Base-by-base conservation (phyloP, 306 rosid species). In the Prunus armeniaca region DNA sequence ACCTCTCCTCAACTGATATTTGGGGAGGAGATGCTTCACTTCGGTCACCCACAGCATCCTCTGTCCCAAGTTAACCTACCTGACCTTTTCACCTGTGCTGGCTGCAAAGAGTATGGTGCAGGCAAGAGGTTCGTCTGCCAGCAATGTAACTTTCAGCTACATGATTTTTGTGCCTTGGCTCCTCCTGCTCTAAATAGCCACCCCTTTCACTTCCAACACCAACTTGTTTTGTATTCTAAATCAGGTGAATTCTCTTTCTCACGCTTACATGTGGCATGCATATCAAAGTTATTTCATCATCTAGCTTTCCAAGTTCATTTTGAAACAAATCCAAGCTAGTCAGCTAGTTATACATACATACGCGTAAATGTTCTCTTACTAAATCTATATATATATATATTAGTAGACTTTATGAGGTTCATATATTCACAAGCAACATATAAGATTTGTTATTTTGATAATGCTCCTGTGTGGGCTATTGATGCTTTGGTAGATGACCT, bases 121-220 rank as follows among this genome's bases (percentile, higher is more conserved):
- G 97, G 98, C 13, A 89, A 86, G 81, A 86, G 97, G 76, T 92
- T 85, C 69, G 79, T 57, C 25, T 95, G 98, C 72, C 93, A 73
- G 46, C 85, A 76, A 69, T 95, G 98, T 69, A 80, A 92, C 47
- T 92, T 84, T 81, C 96, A 92, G 79, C 84, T 95, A 1, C 98
- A 95, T 75, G 89, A 87, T 22, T 95, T 95, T 79, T 95, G 97
- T 75, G 95, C 96, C 56, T 77, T 86, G 51, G 91, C 97, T 82
- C 93, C 96, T 65, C 79, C 93, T 2, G 82, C 83, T 4, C 88
- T 92, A 65, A 88, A 85, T 78, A 84, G 83, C n/a, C 97, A 92
- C 50, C 91, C 95, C 9, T 87, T 95, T 38, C 98, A 95, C 81
- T 83, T 83, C 30, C 97, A 90, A 57, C 97, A 95, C 82, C 81